A percentile compares a stretch with the other conserved stretches of the same genome.
These are phyloP conservation scores for Durio zibethinus DNA, from an alignment of 345 rosid genomes.

Conservation along the genomic window DNA sequence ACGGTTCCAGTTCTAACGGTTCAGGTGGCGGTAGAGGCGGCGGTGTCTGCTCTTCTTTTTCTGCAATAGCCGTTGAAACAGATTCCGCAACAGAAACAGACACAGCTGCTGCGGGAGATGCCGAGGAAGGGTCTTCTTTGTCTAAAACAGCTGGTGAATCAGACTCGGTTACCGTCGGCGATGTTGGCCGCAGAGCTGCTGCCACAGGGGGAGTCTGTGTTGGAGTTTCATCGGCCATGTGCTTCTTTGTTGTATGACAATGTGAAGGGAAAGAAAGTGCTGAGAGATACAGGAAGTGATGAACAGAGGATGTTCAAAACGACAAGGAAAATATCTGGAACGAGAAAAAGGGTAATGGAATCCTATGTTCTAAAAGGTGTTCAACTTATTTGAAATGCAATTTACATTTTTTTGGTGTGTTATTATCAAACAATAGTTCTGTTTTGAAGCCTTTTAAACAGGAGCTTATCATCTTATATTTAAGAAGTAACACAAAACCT, in stretches of 20 bases:
- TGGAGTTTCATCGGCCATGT: constrained; percentile 35
- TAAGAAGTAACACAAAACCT: no score
- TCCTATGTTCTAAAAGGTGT: constrained; percentile 7
- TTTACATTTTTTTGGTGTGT: no score
- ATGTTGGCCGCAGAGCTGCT: constrained; percentile 4
- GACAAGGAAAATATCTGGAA: not conserved
- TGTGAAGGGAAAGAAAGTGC: not conserved
- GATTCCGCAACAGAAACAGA: constrained; percentile 10
- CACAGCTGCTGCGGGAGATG: not conserved
- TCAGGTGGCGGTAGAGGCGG: not conserved
- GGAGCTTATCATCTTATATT: no score
- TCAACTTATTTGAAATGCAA: no score
- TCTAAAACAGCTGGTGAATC: constrained; percentile 13
- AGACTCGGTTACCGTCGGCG: not conserved
- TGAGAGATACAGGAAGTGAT: not conserved
- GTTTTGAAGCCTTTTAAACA: no score
- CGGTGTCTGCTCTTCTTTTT: constrained; percentile 6
- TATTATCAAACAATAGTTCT: no score
- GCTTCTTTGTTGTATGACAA: not conserved
- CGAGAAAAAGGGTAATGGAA: not conserved
- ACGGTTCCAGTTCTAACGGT: not conserved
- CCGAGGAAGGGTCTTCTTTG: constrained; percentile 25
- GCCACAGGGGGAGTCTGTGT: constrained; percentile 13
- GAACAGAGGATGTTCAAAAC: not conserved
- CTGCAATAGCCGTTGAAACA: constrained; percentile 4